phyloP scores from a whole-genome alignment of 768 basidiomycete species.

The Chalciporus piperatus region DNA sequence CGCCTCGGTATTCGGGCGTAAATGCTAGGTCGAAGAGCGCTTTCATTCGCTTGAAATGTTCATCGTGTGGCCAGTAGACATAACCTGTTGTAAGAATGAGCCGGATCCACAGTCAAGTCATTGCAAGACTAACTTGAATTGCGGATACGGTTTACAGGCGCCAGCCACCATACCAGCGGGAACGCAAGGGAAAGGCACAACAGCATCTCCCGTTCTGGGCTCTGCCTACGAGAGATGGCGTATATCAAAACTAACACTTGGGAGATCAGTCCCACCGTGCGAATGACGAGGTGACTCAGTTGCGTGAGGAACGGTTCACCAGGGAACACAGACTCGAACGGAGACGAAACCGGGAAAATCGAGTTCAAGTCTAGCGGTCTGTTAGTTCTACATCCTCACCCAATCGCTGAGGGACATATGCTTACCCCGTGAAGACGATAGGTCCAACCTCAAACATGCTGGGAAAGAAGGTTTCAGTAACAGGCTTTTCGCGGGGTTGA shows the following conservation, averaged over 20 bases:
- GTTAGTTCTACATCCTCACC: background rate
- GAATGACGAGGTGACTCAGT: constrained; percentile 21
- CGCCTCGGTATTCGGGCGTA: constrained; percentile 31
- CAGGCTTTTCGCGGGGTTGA: background rate
- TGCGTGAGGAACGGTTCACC: constrained; percentile 33
- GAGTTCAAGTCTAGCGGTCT: constrained; percentile 12
- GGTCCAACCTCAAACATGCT: constrained; percentile 27
- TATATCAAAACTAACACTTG: constrained; percentile 24
- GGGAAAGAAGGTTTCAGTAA: constrained; percentile 4
- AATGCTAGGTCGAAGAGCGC: constrained; percentile 41
- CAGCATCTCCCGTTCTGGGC: constrained; percentile 30
- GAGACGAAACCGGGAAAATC: constrained; percentile 12
- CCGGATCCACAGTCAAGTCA: background rate
- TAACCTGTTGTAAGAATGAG: constrained; percentile 30
- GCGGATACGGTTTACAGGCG: constrained; percentile 35
- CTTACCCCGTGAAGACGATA: constrained; percentile 20
- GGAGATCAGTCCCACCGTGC: constrained; percentile 23
- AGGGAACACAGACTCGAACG: constrained; percentile 35
- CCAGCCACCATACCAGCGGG: constrained; percentile 29
- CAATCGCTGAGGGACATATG: background rate
- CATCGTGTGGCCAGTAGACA: constrained; percentile 38
- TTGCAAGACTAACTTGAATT: constrained; percentile 31
- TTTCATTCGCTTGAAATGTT: constrained; percentile 37
- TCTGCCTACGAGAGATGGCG: constrained; percentile 13
- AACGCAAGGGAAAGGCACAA: constrained; percentile 27